phyloP scores from a whole-genome alignment of 768 basidiomycete species.

The Pholiota conissans region DNA sequence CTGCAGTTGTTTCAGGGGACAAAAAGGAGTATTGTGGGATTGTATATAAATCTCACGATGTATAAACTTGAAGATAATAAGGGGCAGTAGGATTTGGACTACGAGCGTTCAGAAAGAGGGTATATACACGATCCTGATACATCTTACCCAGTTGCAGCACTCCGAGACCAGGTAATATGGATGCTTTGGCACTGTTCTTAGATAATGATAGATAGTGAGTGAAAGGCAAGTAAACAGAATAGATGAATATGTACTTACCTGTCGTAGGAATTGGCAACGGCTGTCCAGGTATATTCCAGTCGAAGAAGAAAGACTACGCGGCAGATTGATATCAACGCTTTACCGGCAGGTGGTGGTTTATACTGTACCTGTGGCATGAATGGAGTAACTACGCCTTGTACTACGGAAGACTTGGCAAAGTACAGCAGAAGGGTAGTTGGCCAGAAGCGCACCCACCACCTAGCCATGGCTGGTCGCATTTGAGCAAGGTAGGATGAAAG shows the following conservation, averaged over 20 bases:
- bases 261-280: slow-evolving; percentile 40
- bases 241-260: slow-evolving; percentile 21
- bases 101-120: slow-evolving; percentile 2
- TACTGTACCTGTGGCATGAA: slow-evolving; percentile 29
- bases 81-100: slow-evolving; percentile 59
- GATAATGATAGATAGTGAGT: not conserved
- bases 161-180: slow-evolving; percentile 41
- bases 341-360: not conserved
- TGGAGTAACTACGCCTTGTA: slow-evolving; percentile 14
- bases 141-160: slow-evolving; percentile 39
- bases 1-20: slow-evolving; percentile 24
- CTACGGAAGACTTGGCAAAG: slow-evolving; percentile 7
- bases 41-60: slow-evolving; percentile 46
- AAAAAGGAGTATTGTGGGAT: not conserved
- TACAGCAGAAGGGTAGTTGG: not conserved
- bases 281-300: slow-evolving; percentile 35
- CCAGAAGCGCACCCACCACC: not conserved
- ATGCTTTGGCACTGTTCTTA: slow-evolving; percentile 47
- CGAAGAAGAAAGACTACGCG: slow-evolving; percentile 45
- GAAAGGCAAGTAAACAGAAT: not conserved
- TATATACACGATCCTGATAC: not conserved
- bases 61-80: slow-evolving; percentile 61
- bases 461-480: too few species aligned
- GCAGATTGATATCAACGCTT: not conserved
- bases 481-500: too few species aligned